A percentile compares a stretch with the other conserved stretches of the same genome.
phyloP scores from a whole-genome alignment of 139 green algal species.

The Coelastrella sp. region DNA sequence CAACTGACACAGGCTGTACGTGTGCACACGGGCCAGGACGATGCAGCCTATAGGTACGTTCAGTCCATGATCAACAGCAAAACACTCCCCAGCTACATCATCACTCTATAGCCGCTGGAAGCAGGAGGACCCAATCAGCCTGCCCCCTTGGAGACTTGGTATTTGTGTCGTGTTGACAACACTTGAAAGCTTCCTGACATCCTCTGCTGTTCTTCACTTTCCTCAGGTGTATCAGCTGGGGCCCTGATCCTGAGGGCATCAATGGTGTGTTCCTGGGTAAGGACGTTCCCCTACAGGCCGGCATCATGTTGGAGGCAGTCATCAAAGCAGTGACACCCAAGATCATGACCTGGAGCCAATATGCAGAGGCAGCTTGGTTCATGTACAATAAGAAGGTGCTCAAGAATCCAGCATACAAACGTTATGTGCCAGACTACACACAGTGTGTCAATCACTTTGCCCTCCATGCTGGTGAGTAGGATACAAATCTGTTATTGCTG shows the following conservation, averaged over 20 bases:
- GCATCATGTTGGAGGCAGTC: conserved; percentile 57
- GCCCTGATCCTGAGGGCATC: conserved; percentile 59
- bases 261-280: conserved; percentile 70
- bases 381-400: conserved; percentile 51
- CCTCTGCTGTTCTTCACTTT: neutral
- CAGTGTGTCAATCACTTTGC: conserved; percentile 67
- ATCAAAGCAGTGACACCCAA: conserved; percentile 58
- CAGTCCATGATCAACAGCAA: no score
- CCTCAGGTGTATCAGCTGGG: conserved; percentile 64
- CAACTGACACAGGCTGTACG: conserved; percentile 74
- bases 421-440: conserved; percentile 67
- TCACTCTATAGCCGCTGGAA: no score
- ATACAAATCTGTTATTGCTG: no score
- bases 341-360: conserved; percentile 69
- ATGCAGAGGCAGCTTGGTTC: conserved; percentile 53
- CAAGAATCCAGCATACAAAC: conserved; percentile 38
- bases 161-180: no score
- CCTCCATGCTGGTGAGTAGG: conserved; percentile 66
- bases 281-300: conserved; percentile 60
- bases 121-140: no score
- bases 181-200: no score
- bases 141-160: no score
- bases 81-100: no score
- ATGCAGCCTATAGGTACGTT: conserved; percentile 49
- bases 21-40: conserved; percentile 74